Evolutionary conservation across 768 basidiomycete genomes (phyloP).

Genomic region (Calocybe gangraenosa): DNA sequence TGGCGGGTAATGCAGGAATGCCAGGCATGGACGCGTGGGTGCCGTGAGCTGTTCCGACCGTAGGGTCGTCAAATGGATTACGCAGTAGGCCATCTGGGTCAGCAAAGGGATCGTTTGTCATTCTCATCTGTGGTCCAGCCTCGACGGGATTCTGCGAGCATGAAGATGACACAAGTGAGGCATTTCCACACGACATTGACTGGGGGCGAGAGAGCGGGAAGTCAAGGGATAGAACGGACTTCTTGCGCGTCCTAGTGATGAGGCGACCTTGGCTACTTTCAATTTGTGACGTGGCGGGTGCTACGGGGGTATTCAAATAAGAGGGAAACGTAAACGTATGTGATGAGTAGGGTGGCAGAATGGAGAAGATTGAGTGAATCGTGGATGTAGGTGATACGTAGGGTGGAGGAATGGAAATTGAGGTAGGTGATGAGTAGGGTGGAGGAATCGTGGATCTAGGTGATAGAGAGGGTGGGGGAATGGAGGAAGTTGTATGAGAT

Average conservation of each 20-base stretch:
- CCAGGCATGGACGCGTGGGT: constrained; percentile 6
- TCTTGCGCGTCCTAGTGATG: constrained; percentile 10
- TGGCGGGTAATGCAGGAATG: constrained; percentile 7
- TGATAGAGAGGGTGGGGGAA: too few relatives aligned
- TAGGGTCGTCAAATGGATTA: constrained; percentile 17
- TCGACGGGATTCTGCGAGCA: constrained; percentile 2
- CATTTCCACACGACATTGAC: not conserved
- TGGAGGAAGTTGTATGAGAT: constrained; percentile 1
- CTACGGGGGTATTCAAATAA: not conserved
- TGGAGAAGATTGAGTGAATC: too few relatives aligned
- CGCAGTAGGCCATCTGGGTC: constrained; percentile 7
- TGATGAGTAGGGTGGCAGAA: too few relatives aligned
- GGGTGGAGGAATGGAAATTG: too few relatives aligned
- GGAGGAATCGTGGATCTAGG: too few relatives aligned
- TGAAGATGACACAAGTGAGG: not conserved
- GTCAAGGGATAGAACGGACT: constrained; percentile 15
- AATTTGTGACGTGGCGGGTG: constrained; percentile 3
- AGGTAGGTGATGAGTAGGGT: too few relatives aligned
- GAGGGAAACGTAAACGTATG: constrained; percentile 1
- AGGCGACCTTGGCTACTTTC: not conserved
- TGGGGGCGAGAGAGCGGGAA: constrained; percentile 2
- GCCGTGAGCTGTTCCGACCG: not conserved
- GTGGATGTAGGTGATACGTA: too few relatives aligned
- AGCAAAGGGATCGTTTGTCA: constrained; percentile 14
- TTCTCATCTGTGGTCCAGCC: not conserved